Base-by-base conservation (phyloP, 108 stramenopile genomes). In the Nitzschia sp. region DNA sequence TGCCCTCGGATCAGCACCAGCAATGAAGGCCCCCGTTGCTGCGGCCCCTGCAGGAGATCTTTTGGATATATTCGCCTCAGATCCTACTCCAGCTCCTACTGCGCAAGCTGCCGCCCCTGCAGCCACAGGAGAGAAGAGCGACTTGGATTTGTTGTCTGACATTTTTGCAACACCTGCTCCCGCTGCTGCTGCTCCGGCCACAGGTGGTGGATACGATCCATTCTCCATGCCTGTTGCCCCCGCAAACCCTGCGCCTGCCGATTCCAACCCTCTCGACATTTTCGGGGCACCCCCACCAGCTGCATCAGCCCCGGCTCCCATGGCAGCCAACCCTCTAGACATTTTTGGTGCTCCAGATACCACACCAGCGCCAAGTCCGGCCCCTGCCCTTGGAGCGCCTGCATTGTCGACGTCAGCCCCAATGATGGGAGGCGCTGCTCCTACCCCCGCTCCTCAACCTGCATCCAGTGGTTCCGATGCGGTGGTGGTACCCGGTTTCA, bases 61-160 rank as follows among this genome's bases (percentile, higher is more conserved):
- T 50, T 84, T 90, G 39, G 95, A 93, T 65, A 96, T 97, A n/a
- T 96, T 96, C 61, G 96, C 94, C n/a, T 84, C 90, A 10, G 54
- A 72, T 39, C 50, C 80, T 6, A 56, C 63, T 57, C 70, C 82
- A 20, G 71, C 64, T 22, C 68, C 72, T n/a, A 52, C 72, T 40
- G 80, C 83, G 52, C 86, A 83, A 56, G 83, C 82, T 37, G 42
- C 46, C 10, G 26, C 73, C 8, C 34, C 48, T n/a, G 48, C 69
- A 11, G 73, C 78, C 22, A 64, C 50, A 22, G 77, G 59, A 8
- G 72, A 69, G 26, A 77, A 76, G 63, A 92, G 84, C 51, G 91
- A 94, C 73, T 67, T 90, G 26, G 96, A 97, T 77, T 81, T 97
- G 9, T 81, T 97, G 15, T 75, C 93, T 0, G 93, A 95, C 46